A percentile compares a stretch with the other conserved stretches of the same genome.
Evolutionary conservation across 345 rosid genomes (phyloP).

Genomic region (Angophora floribunda): DNA sequence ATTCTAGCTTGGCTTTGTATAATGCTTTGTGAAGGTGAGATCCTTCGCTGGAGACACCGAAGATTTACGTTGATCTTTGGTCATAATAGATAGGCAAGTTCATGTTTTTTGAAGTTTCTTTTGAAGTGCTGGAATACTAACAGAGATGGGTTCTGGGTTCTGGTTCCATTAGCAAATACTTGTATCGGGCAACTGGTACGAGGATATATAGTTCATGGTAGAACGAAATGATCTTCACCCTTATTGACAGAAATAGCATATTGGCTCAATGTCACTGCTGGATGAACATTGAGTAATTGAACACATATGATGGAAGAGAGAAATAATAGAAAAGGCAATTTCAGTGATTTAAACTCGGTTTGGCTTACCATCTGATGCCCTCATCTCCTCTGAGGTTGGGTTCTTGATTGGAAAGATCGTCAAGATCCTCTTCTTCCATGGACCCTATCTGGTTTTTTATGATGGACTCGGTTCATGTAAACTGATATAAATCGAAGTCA

Average conservation of each 20-base stretch:
- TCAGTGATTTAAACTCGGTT: neutral
- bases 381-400: neutral
- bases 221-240: fast-evolving
- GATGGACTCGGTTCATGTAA: neutral
- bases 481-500: neutral
- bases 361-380: neutral
- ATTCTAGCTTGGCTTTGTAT: neutral
- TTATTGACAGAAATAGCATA: neutral
- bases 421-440: neutral
- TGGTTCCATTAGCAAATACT: neutral
- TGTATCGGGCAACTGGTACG: neutral
- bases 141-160: no score
- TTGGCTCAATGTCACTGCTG: neutral
- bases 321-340: no score
- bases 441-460: neutral
- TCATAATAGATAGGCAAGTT: neutral
- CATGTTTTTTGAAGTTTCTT: neutral
- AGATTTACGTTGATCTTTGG: no score
- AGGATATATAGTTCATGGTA: neutral
- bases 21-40: neutral
- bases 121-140: neutral
- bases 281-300: neutral
- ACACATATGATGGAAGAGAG: neutral
- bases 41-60: no score
- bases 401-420: neutral